Percentiles rank a stretch among this genome's conserved stretches.
These are phyloP conservation scores for Cladosporium colombiae DNA, from an alignment of 2,329 filamentous ascomycete species.

Conservation along the genomic window DNA sequence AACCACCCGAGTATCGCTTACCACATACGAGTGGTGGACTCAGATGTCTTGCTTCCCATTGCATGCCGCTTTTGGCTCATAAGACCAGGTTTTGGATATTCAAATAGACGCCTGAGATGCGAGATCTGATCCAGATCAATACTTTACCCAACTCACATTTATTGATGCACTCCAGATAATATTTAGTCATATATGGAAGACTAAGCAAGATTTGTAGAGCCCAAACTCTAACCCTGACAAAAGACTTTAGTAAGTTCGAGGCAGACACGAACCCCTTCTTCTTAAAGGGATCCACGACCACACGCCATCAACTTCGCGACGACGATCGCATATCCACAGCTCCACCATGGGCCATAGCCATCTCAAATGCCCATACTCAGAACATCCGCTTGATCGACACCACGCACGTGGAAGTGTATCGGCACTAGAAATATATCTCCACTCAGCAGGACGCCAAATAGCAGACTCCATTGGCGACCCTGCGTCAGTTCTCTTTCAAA, in stretches of 20 bases:
- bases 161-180: not conserved
- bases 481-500: not conserved
- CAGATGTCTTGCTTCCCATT: no score
- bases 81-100: no score
- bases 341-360: not conserved
- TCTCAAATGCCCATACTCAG: not conserved
- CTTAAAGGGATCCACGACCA: no score
- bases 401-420: not conserved
- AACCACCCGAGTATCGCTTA: no score
- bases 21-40: no score
- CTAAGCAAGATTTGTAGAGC: not conserved
- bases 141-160: not conserved
- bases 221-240: not conserved
- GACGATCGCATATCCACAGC: not conserved
- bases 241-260: not conserved
- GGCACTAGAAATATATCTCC: conserved; percentile 4
- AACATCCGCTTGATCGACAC: not conserved
- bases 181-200: not conserved
- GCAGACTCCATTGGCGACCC: not conserved
- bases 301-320: not conserved
- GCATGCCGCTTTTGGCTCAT: no score
- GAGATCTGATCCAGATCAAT: no score
- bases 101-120: no score
- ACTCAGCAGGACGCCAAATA: not conserved
- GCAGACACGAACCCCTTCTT: not conserved